Evolutionary conservation across 148 eudicot genomes (phyloP).

Genomic region (Diospyros kaki): DNA sequence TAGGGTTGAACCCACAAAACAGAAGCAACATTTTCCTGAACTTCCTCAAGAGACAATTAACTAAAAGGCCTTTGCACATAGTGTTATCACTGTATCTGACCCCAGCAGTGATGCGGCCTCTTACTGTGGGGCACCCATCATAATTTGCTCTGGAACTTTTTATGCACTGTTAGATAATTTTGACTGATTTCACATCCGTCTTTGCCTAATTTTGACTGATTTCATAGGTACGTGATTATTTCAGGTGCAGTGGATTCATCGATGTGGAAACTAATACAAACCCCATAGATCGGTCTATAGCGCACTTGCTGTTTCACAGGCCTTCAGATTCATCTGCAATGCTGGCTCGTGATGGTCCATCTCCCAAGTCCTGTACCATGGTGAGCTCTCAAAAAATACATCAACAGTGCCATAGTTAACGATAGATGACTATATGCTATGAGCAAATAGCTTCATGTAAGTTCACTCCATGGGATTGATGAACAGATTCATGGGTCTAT

Average conservation of each 20-base stretch:
- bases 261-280: slow-evolving; percentile 92
- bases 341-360: slow-evolving; percentile 28
- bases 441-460: not conserved
- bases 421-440: not conserved
- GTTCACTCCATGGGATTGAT: not conserved
- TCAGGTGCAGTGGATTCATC: slow-evolving; percentile 55
- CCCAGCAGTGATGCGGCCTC: too few species aligned
- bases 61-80: too few species aligned
- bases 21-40: too few species aligned
- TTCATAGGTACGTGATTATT: not conserved
- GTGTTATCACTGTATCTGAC: too few species aligned
- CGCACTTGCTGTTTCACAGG: slow-evolving; percentile 84
- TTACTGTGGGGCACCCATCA: not conserved
- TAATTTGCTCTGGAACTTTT: not conserved
- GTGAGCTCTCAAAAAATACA: slow-evolving; percentile 24
- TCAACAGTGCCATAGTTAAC: not conserved
- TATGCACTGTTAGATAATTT: not conserved
- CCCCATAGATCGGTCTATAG: slow-evolving; percentile 93
- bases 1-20: too few species aligned
- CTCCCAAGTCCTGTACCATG: slow-evolving; percentile 30
- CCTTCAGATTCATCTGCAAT: slow-evolving; percentile 52
- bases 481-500: slow-evolving; percentile 38
- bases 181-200: not conserved
- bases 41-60: too few species aligned
- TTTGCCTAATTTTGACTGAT: not conserved